Evolutionary conservation across 768 basidiomycete genomes (phyloP), one percentile per base, ranked within the genome.

Genomic region (Tulasnella sp.): DNA sequence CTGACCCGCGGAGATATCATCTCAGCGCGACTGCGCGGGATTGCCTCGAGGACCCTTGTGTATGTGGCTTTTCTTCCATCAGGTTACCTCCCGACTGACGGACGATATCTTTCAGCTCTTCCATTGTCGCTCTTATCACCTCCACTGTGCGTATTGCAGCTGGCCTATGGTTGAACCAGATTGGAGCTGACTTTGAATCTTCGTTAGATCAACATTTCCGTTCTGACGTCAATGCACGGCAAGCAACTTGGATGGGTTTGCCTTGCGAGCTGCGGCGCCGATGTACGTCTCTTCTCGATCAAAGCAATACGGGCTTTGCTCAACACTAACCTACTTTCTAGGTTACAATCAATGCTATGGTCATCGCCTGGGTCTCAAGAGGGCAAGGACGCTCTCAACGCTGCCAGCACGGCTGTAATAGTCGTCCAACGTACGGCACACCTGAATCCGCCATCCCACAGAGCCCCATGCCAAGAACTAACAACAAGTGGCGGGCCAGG

Each of bases 171-270:
- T 72, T 45, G 14, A 22, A 68, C 67, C 11, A 14, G 38, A n/a
- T 17, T 31, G 34, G 39, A 69, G 38, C 45, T 69, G 40, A 34
- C 17, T 15, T 14, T 0, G 42, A 29, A 40, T n/a, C 34, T 68
- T 83, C 17, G 25, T 25, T 29, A 85, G 77, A 78, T 80, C 73
- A 85, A 89, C 79, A 85, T 88, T 49, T 79, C 82, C 14, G 80
- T 88, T n/a, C 82, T 89, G 37, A 85, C 86, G 14, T 71, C 83
- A 31, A 75, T 86, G 80, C 82, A 87, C 67, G 87, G 88, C 7
- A 79, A 82, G 31, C 83, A 88, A 78, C 80, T 86, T 11, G 86
- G 83, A 8, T 87, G 86, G 86, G 83, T 88, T 8, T 87, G 86
- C 79, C 82, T 88, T 0, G 83, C 83, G 8, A 79, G 80, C 77